phyloP scores from a whole-genome alignment of 2,329 filamentous ascomycete species.

The Alternaria viburni region DNA sequence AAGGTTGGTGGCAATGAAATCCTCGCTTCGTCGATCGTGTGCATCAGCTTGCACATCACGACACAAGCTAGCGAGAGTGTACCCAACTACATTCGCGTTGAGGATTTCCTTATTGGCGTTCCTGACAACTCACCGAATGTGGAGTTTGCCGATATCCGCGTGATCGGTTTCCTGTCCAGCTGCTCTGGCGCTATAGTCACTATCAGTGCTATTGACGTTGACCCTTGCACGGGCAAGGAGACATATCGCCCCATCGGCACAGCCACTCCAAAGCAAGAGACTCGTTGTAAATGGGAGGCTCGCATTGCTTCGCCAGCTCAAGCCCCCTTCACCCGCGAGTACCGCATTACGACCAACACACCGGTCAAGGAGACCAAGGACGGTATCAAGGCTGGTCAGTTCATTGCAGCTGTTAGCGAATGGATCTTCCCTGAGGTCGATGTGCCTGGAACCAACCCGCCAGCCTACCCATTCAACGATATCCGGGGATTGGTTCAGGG shows the following conservation, averaged over 20 bases:
- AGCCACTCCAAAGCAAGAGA: slow-evolving; percentile 38
- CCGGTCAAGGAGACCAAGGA: slow-evolving; percentile 47
- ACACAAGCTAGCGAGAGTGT: slow-evolving; percentile 27
- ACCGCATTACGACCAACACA: slow-evolving; percentile 45
- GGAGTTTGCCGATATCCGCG: slow-evolving; percentile 45
- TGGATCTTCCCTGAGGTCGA: slow-evolving; percentile 54
- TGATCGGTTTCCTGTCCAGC: slow-evolving; percentile 50
- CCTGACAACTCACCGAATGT: slow-evolving; percentile 42
- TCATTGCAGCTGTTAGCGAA: slow-evolving; percentile 51
- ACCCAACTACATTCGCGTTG: slow-evolving; percentile 52
- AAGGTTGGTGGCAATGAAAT: slow-evolving; percentile 36
- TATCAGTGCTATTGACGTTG: slow-evolving; percentile 51
- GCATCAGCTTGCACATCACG: slow-evolving; percentile 51
- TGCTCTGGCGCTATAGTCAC: slow-evolving; percentile 40
- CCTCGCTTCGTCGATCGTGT: slow-evolving; percentile 47
- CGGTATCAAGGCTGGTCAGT: slow-evolving; percentile 51
- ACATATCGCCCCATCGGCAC: slow-evolving; percentile 46
- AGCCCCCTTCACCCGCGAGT: slow-evolving; percentile 51
- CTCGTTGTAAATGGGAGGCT: slow-evolving; percentile 51
- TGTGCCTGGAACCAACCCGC: slow-evolving; percentile 47
- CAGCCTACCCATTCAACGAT: slow-evolving; percentile 34
- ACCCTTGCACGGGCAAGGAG: slow-evolving; percentile 52
- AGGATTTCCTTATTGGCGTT: slow-evolving; percentile 53
- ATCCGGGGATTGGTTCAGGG: slow-evolving; percentile 47
- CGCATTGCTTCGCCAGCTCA: slow-evolving; percentile 35